phyloP scores from a whole-genome alignment of 768 basidiomycete genomes.

The Boletus reticuloceps region DNA sequence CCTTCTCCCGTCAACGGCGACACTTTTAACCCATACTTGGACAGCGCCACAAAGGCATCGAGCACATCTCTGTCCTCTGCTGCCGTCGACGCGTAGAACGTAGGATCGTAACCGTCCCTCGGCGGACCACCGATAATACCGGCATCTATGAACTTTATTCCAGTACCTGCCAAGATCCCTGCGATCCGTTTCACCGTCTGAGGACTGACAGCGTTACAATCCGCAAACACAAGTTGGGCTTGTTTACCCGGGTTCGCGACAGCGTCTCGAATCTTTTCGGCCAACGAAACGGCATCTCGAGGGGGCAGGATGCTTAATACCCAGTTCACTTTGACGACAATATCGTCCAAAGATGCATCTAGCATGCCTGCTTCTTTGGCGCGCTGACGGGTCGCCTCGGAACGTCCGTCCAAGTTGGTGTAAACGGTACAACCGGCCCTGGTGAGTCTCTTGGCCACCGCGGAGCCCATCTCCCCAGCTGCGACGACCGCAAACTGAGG shows the following conservation, averaged over 20 bases:
- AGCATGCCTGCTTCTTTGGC: conserved; percentile 52
- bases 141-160: conserved; percentile 51
- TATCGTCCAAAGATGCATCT: conserved; percentile 37
- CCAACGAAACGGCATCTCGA: conserved; percentile 46
- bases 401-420: conserved; percentile 54
- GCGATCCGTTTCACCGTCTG: conserved; percentile 48
- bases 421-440: conserved; percentile 50
- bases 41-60: conserved; percentile 40
- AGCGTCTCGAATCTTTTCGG: conserved; percentile 28
- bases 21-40: conserved; percentile 45
- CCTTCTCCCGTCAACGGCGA: conserved; percentile 46
- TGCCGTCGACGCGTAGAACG: conserved; percentile 51
- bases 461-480: conserved; percentile 60
- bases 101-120: conserved; percentile 45
- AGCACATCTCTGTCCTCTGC: conserved; percentile 31
- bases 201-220: conserved; percentile 60
- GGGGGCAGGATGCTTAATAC: conserved; percentile 61
- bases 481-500: conserved; percentile 48
- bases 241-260: not conserved
- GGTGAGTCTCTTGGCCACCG: conserved; percentile 47
- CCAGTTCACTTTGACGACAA: conserved; percentile 38
- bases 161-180: conserved; percentile 38
- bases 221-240: conserved; percentile 40
- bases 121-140: conserved; percentile 59
- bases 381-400: conserved; percentile 46